Evolutionary conservation across 2,329 filamentous ascomycete species (phyloP), one percentile per base, ranked within the genome.

Genomic region (Pestalotiopsis fici): DNA sequence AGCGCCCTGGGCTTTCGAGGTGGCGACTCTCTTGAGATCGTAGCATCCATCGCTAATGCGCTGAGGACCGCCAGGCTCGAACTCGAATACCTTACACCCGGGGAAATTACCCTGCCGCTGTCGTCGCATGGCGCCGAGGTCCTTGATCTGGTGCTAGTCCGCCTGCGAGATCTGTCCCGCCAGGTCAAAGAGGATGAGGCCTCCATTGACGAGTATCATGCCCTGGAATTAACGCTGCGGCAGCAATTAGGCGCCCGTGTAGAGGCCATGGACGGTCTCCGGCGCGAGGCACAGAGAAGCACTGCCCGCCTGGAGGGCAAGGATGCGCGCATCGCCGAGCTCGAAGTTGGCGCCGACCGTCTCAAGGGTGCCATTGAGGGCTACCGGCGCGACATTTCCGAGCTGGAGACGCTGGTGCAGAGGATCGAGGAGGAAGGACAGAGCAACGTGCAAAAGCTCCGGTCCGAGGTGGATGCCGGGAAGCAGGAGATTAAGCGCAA

Each of bases 21-120:
- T 1, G 69, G 71, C 6, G 83, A 87, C 68, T 81, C 83, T 0
- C 66, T 77, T n/a, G 83, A 84, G n/a, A 82, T 86, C 66, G 73
- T 90, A 7, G 69, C 78, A 1, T 80, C 83, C 0, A 81, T 91
- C 13, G 75, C 81, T 0, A 69, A 79, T 2, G 81, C 84, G 2
- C 86, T 91, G 77, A 85, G 88, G 23, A 76, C 84, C 2, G 88
- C 88, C 1, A 83, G 88, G 1, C 78, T 90, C 0, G 88, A 90
- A 71, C 83, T 90, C 2, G 88, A 90, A 74, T 90, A 90, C 72
- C 81, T 90, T 23, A 86, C 83, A 0, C 88, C 88, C 0, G 88
- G 88, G 5, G 88, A 90, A 73, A 78, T 85, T n/a, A 72, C 82
- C 0, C 80, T 88, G 0, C 86, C 87, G 0, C 78, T 88, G 0